Percentiles rank a stretch among this genome's conserved stretches.
These are phyloP conservation scores for Dactylis glomerata DNA, from an alignment of 176 grass and related monocot genomes.

Conservation along the genomic window DNA sequence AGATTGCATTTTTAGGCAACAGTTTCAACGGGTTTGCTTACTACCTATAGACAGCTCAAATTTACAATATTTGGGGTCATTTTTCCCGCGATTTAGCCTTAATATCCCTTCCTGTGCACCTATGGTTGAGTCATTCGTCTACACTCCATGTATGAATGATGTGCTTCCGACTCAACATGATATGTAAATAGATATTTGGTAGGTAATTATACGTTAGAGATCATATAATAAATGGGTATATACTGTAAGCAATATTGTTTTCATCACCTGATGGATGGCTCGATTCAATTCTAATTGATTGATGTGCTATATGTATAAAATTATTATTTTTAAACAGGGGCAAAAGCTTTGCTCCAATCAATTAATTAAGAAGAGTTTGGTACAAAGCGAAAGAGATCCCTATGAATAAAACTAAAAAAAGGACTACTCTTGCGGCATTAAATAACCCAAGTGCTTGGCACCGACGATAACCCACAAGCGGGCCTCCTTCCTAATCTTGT, in stretches of 20 bases:
- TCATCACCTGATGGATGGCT: not conserved
- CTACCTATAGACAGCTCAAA: not conserved
- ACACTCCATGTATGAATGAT: not conserved
- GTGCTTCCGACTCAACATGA: not conserved
- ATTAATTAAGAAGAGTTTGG: no score
- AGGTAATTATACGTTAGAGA: not conserved
- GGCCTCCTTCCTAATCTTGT: no score
- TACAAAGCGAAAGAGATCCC: no score
- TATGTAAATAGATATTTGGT: not conserved
- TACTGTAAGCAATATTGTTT: not conserved
- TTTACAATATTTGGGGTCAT: not conserved
- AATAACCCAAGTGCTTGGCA: no score
- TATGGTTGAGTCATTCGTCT: not conserved
- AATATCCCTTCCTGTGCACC: not conserved
- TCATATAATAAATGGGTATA: not conserved
- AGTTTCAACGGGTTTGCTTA: not conserved
- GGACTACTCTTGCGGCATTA: no score
- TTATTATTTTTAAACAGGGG: no score
- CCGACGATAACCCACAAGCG: no score
- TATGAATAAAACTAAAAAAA: no score
- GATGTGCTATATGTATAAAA: not conserved
- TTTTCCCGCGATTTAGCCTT: not conserved
- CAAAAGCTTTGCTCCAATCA: no score
- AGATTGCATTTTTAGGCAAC: not conserved
- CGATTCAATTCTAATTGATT: not conserved